These are phyloP conservation scores for Myxozyma vanderwaltii DNA, from an alignment of 805 yeast genomes.

Conservation along the genomic window DNA sequence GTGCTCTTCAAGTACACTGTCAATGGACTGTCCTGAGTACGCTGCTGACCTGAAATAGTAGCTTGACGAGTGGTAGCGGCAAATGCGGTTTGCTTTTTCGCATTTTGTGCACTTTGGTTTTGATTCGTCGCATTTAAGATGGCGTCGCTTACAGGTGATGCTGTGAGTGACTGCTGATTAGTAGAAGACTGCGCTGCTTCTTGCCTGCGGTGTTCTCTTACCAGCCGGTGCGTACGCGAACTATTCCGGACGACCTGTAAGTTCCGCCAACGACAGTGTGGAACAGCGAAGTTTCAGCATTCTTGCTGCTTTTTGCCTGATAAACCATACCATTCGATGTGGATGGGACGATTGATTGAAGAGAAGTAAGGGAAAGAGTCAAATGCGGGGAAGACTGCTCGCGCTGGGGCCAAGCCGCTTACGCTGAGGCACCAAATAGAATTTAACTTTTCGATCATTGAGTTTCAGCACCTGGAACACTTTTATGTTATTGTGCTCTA, in stretches of 20 bases:
- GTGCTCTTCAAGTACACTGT: constrained; percentile 13
- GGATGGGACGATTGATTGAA: too few relatives aligned
- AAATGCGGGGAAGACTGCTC: too few relatives aligned
- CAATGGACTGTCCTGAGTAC: neutral
- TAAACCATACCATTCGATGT: too few relatives aligned
- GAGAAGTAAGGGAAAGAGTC: too few relatives aligned
- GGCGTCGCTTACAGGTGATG: constrained; percentile 27
- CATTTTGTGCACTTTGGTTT: constrained; percentile 24
- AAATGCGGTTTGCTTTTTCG: constrained; percentile 16
- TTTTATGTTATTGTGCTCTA: too few relatives aligned
- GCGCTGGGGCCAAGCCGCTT: too few relatives aligned
- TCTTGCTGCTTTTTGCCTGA: too few relatives aligned
- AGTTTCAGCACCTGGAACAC: too few relatives aligned
- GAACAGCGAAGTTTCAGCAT: neutral
- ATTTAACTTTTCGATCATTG: too few relatives aligned
- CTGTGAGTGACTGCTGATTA: neutral
- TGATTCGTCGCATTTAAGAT: constrained; percentile 25
- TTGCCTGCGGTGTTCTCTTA: neutral
- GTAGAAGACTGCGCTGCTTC: neutral
- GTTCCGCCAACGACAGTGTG: constrained; percentile 7
- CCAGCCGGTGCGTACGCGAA: constrained; percentile 19
- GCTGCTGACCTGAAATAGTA: constrained; percentile 9
- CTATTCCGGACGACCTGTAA: constrained; percentile 3
- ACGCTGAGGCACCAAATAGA: too few relatives aligned
- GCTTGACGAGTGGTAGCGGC: constrained; percentile 18